Evolutionary conservation across 345 rosid genomes (phyloP).

Genomic region (Arabidopsis thaliana): DNA sequence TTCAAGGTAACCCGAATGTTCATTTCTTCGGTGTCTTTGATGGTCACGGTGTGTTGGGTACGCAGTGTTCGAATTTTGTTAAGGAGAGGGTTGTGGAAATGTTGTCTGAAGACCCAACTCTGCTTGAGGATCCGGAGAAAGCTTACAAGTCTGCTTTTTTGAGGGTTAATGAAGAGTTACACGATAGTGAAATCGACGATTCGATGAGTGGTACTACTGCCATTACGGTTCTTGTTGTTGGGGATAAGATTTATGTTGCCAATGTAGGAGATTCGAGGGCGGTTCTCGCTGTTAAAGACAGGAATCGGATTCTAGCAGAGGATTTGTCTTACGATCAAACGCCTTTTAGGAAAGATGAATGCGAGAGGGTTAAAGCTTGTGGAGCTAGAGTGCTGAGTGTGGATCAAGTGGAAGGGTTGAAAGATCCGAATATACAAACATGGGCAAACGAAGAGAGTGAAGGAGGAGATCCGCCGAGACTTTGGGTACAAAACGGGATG

Average conservation of each 20-base stretch:
- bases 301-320: conserved; percentile 68
- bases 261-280: conserved; percentile 99
- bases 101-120: conserved; percentile 60
- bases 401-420: conserved; percentile 95
- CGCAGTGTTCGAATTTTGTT: conserved; percentile 81
- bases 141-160: conserved; percentile 74
- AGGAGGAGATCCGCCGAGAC: conserved; percentile 95
- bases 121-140: conserved; percentile 74
- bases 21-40: conserved; percentile 97
- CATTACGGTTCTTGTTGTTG: conserved; percentile 85
- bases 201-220: conserved; percentile 96
- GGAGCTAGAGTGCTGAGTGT: conserved; percentile 93
- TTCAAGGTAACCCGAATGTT: conserved; percentile 84
- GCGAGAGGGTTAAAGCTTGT: conserved; percentile 82
- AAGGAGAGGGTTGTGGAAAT: conserved; percentile 72
- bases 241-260: conserved; percentile 81
- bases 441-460: conserved; percentile 94
- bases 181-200: conserved; percentile 80
- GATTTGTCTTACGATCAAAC: conserved; percentile 93
- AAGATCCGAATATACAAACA: conserved; percentile 78
- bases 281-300: conserved; percentile 73
- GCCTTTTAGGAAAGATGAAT: conserved; percentile 93
- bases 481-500: conserved; percentile 92
- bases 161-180: conserved; percentile 71
- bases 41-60: conserved; percentile 83